These are phyloP conservation scores for Trifolium repens DNA, from an alignment of 306 rosid genomes.

Conservation along the genomic window DNA sequence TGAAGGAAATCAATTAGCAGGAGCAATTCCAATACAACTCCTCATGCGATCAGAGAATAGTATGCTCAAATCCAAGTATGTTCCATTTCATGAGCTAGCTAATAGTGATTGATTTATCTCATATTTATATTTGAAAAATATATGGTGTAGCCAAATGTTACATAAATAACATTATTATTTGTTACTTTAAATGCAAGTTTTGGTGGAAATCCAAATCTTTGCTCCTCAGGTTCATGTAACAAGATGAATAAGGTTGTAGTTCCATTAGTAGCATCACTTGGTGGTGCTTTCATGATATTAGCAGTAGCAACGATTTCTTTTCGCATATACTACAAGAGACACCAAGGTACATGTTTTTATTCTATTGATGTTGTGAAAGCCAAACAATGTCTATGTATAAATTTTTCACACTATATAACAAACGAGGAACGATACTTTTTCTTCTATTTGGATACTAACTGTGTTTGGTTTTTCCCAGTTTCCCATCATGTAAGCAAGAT, in stretches of 20 bases:
- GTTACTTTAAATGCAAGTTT: slow-evolving; percentile 42
- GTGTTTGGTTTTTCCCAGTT: slow-evolving; percentile 20
- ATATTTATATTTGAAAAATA: not conserved
- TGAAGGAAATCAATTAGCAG: slow-evolving; percentile 50
- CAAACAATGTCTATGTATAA: not conserved
- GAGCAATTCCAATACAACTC: slow-evolving; percentile 46
- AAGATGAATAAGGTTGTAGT: slow-evolving; percentile 35
- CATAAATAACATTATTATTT: slow-evolving; percentile 19
- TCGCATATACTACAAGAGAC: slow-evolving; percentile 35
- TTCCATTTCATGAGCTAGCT: slow-evolving; percentile 6
- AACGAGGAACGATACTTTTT: not conserved
- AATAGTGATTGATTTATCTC: slow-evolving; percentile 12
- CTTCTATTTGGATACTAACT: not conserved
- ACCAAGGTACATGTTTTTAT: slow-evolving; percentile 19
- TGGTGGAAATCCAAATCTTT: slow-evolving; percentile 55
- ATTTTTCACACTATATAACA: not conserved
- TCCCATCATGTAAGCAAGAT: not conserved
- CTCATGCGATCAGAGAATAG: slow-evolving; percentile 29
- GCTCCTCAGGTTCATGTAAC: slow-evolving; percentile 51
- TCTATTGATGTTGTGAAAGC: not conserved
- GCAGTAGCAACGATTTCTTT: slow-evolving; percentile 38
- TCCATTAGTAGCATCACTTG: slow-evolving; percentile 57
- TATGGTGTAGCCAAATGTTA: not conserved
- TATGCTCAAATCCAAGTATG: slow-evolving; percentile 43
- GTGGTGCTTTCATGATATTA: slow-evolving; percentile 49